Evolutionary conservation across 768 basidiomycete genomes (phyloP).

Genomic region (Rhodotorula toruloides): DNA sequence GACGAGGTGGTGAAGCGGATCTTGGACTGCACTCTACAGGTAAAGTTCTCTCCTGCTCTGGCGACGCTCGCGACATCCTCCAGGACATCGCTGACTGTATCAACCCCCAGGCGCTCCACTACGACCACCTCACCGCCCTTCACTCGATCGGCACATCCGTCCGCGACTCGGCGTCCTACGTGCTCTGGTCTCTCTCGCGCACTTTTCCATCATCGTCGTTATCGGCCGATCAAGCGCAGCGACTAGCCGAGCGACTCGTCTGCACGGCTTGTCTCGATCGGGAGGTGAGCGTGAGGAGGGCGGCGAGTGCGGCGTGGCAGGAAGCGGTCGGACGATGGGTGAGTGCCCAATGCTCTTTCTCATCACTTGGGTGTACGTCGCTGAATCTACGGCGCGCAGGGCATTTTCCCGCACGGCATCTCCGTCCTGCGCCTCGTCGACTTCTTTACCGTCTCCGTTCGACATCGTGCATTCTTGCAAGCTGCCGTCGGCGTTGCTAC

Average conservation of each 20-base stretch:
- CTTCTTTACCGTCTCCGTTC: slow-evolving; percentile 85
- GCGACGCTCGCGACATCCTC: no score
- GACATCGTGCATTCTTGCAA: slow-evolving; percentile 59
- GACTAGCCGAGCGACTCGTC: slow-evolving; percentile 67
- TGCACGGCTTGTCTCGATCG: slow-evolving; percentile 81
- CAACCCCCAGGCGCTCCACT: slow-evolving; percentile 67
- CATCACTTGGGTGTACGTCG: neutral
- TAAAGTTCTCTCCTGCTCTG: slow-evolving; percentile 41
- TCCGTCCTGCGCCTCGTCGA: slow-evolving; percentile 86
- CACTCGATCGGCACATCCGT: slow-evolving; percentile 93
- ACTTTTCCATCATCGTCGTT: slow-evolving; percentile 54
- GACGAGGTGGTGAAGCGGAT: slow-evolving; percentile 58
- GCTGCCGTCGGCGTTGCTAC: slow-evolving; percentile 20
- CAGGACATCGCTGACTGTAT: neutral
- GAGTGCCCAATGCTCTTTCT: slow-evolving; percentile 43
- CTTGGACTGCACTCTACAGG: slow-evolving; percentile 77
- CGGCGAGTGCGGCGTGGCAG: slow-evolving; percentile 95
- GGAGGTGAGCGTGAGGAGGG: slow-evolving; percentile 87
- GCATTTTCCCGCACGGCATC: slow-evolving; percentile 86
- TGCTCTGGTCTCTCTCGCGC: slow-evolving; percentile 88
- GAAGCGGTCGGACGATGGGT: slow-evolving; percentile 94
- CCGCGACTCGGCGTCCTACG: slow-evolving; percentile 89
- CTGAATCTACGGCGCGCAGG: slow-evolving; percentile 53
- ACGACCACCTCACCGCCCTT: slow-evolving; percentile 83
- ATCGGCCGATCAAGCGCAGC: slow-evolving; percentile 59